These are phyloP conservation scores for Candida odintsovae DNA, from an alignment of 805 yeast species.

Conservation along the genomic window DNA sequence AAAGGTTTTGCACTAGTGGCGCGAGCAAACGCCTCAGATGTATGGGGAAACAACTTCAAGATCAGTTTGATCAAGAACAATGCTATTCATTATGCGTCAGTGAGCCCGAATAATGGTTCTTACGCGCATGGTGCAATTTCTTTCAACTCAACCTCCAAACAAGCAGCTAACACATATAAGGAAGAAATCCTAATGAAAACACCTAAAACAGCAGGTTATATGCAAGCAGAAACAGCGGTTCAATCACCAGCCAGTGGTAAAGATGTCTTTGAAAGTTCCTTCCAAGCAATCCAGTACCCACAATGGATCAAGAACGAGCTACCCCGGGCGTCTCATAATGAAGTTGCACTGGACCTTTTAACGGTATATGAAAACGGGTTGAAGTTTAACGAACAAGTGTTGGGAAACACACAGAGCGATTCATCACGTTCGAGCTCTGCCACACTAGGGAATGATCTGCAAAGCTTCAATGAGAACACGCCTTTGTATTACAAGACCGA, in stretches of 20 bases:
- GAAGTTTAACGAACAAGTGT: not conserved
- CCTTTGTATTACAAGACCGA: not conserved
- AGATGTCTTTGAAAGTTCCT: not conserved
- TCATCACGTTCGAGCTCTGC: not conserved
- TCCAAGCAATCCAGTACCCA: not conserved
- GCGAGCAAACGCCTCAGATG: not conserved
- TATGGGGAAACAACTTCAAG: not conserved
- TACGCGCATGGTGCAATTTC: too few species aligned
- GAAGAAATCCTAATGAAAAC: not conserved
- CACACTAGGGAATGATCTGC: not conserved
- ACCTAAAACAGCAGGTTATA: not conserved
- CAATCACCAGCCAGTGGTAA: not conserved
- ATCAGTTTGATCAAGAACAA: not conserved
- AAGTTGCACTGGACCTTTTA: not conserved
- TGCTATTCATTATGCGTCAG: too few species aligned
- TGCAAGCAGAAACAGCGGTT: not conserved
- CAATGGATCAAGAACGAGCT: too few species aligned
- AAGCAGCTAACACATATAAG: too few species aligned
- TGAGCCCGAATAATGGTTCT: too few species aligned
- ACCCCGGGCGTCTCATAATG: not conserved
- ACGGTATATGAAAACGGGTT: not conserved
- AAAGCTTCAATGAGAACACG: not conserved
- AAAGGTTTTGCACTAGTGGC: conserved; percentile 3
- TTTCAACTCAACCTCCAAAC: not conserved
- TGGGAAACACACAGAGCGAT: too few species aligned